phyloP scores from a whole-genome alignment of 176 grass and related monocot genomes.

The Echinochloa phyllopogon region DNA sequence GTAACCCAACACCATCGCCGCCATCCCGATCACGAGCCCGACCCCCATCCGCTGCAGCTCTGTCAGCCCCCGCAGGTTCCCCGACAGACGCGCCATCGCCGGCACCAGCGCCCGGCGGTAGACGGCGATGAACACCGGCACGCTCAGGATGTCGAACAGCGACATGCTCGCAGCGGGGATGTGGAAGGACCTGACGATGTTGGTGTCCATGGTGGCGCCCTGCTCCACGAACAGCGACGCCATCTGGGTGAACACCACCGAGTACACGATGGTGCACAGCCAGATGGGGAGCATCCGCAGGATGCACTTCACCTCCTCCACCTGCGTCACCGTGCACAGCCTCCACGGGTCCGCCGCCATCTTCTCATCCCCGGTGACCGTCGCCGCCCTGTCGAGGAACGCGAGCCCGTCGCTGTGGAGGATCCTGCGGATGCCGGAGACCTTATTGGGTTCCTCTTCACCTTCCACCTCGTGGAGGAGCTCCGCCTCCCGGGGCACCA shows the following conservation, averaged over 20 bases:
- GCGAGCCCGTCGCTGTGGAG: slow-evolving; percentile 65
- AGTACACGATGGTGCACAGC: slow-evolving; percentile 91
- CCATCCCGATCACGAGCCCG: slow-evolving; percentile 76
- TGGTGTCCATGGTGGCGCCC: slow-evolving; percentile 72
- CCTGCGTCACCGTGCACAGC: slow-evolving; percentile 84
- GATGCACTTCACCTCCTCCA: slow-evolving; percentile 87
- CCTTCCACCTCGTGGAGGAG: slow-evolving; percentile 69
- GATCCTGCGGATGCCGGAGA: slow-evolving; percentile 65
- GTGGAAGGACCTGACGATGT: slow-evolving; percentile 64
- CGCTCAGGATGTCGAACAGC: slow-evolving; percentile 81
- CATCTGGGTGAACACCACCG: slow-evolving; percentile 91
- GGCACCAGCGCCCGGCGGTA: slow-evolving; percentile 68
- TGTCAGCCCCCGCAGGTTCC: slow-evolving; percentile 64
- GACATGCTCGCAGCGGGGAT: slow-evolving; percentile 89
- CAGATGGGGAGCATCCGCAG: slow-evolving; percentile 87
- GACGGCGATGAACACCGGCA: slow-evolving; percentile 68
- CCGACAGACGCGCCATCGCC: slow-evolving; percentile 42
- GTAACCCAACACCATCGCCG: too few relatives aligned
- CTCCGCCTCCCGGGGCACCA: slow-evolving; percentile 43
- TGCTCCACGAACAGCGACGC: slow-evolving; percentile 92
- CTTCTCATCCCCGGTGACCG: slow-evolving; percentile 51
- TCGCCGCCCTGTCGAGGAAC: slow-evolving; percentile 82
- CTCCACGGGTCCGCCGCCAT: slow-evolving; percentile 41
- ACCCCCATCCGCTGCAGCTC: slow-evolving; percentile 91
- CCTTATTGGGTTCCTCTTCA: slow-evolving; percentile 38